Base-by-base conservation (phyloP, 2,329 filamentous ascomycete species). In the Talaromyces funiculosus region DNA sequence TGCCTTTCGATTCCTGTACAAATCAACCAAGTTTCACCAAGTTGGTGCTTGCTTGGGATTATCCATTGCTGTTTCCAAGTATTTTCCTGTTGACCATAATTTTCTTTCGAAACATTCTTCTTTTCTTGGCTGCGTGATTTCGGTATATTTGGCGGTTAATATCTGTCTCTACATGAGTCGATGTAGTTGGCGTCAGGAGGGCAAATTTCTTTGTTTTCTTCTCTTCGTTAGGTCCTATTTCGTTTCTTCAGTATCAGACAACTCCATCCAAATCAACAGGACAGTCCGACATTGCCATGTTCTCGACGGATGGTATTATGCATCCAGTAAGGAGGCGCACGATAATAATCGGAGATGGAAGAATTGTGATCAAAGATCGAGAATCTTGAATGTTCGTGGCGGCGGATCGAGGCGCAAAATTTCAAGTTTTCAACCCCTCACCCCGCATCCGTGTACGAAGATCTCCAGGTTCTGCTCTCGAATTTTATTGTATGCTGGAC, bases 1-100 rank as follows among this genome's bases (percentile, higher is more conserved):
- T 59, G 57, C 47, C 53, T 63, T 47, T 49, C 53, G 8, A 26
- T 59, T 61, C 37, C 20, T 61, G 53, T 57, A 57, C 45, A 57
- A 49, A 57, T 37, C 45, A 49, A 45, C 57, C 57, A 24, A 35
- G 47, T 20, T 10, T 42, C 40, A 7, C 14, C 18, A n/a, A 18
- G 26, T 26, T 56, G n/a, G n/a, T 43, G 54, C 16, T 12, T 33
- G 54, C 12, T 57, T 22, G 43, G 33, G 14, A 14, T 31, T 37
- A 24, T 29, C 40, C 43, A 22, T 61, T 35, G 14, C 40, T 59
- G 51, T 37, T 58, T 61, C 24, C 24, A 37, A 16, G 10, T 26
- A 24, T 10, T 45, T 45, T 45, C 42, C 3, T 45, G 22, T 42
- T 45, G 38, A 22, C 20, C 10, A n/a, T 14, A 4, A 8, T 54